These are phyloP conservation scores for Metschnikowia drakensbergensis DNA, from an alignment of 805 yeast species.

Conservation along the genomic window DNA sequence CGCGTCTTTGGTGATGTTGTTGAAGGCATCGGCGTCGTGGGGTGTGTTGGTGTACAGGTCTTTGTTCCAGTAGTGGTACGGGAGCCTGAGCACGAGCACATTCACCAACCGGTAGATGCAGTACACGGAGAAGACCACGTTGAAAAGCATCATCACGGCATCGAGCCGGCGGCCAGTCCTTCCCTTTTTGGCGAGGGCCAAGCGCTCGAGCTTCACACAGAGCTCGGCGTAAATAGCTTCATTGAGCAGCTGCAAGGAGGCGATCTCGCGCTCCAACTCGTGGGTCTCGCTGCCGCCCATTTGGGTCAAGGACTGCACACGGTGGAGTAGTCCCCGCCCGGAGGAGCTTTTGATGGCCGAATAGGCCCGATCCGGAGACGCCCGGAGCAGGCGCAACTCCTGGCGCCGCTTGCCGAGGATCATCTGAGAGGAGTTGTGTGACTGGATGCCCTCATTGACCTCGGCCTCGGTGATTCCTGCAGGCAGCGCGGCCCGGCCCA, in stretches of 20 bases:
- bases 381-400: slow-evolving; percentile 25
- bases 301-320: slow-evolving; percentile 39
- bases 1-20: slow-evolving; percentile 37
- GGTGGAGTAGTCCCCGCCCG: slow-evolving; percentile 24
- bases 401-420: slow-evolving; percentile 31
- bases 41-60: slow-evolving; percentile 8
- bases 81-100: slow-evolving; percentile 40
- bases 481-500: background rate
- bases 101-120: slow-evolving; percentile 47
- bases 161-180: background rate
- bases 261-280: slow-evolving; percentile 40
- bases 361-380: slow-evolving; percentile 22
- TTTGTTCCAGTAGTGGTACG: slow-evolving; percentile 22
- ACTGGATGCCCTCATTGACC: slow-evolving; percentile 30
- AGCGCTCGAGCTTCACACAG: slow-evolving; percentile 14
- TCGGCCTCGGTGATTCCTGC: slow-evolving; percentile 4
- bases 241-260: slow-evolving; percentile 31
- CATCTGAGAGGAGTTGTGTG: slow-evolving; percentile 40
- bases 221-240: slow-evolving; percentile 31
- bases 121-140: slow-evolving; percentile 40
- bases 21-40: slow-evolving; percentile 11
- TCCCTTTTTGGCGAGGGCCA: background rate
- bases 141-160: slow-evolving; percentile 11
- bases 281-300: slow-evolving; percentile 23
- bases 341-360: slow-evolving; percentile 17